A percentile compares a stretch with the other conserved stretches of the same genome.
phyloP scores from a whole-genome alignment of 257 asterid species.

The Penstemon davidsonii region DNA sequence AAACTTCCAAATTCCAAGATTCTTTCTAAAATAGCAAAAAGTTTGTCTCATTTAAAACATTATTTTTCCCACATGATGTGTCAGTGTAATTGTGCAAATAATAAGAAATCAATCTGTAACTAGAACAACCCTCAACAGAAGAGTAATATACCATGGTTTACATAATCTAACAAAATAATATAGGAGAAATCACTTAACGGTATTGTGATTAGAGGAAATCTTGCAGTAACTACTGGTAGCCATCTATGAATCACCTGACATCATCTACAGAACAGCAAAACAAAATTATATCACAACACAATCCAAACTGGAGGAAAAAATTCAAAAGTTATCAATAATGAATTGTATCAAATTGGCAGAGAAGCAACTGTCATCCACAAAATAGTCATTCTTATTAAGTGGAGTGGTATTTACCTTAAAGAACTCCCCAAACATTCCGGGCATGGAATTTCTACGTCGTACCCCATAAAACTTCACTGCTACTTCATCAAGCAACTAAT shows the following conservation, averaged over 20 bases:
- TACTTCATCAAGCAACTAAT: conserved; percentile 80
- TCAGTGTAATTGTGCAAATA: no score
- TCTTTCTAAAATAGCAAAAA: no score
- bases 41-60: no score
- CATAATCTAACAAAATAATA: neutral
- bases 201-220: neutral
- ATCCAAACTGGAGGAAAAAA: neutral
- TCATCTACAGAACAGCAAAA: conserved; percentile 59
- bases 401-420: conserved; percentile 55
- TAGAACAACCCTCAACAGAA: no score
- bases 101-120: no score
- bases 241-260: conserved; percentile 41
- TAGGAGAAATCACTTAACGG: neutral
- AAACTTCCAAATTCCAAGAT: no score
- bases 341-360: neutral
- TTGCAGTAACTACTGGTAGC: neutral
- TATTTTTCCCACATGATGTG: no score
- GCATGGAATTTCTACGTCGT: conserved; percentile 68
- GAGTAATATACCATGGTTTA: neutral
- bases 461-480: conserved; percentile 88
- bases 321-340: neutral
- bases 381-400: neutral
- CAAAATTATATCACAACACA: conserved; percentile 6
- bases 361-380: neutral
- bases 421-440: conserved; percentile 92